phyloP scores from a whole-genome alignment of 2,329 filamentous ascomycete genomes.

The Fusarium sp. region DNA sequence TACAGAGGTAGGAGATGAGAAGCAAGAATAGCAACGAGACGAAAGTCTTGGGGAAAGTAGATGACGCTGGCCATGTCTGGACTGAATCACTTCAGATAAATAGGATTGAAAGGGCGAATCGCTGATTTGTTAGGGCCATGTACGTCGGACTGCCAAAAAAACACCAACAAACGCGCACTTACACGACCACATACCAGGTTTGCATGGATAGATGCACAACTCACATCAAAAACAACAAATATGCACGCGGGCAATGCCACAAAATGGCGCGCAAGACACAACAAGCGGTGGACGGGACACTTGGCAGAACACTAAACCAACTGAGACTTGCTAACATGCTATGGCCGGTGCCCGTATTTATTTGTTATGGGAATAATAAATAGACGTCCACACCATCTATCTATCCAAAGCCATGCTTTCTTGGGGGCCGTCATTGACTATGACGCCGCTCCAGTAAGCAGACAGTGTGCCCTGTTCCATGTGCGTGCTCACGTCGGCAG shows the following conservation, averaged over 20 bases:
- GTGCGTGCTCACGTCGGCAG: slow-evolving; percentile 19
- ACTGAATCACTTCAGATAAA: background rate
- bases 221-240: slow-evolving; percentile 29
- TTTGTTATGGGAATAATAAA: slow-evolving; percentile 5
- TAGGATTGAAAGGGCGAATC: background rate
- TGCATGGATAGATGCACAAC: slow-evolving; percentile 20
- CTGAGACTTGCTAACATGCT: background rate
- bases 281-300: slow-evolving; percentile 3
- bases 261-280: slow-evolving; percentile 23
- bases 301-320: background rate
- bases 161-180: background rate
- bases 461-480: slow-evolving; percentile 15
- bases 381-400: background rate
- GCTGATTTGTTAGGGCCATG: background rate
- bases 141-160: background rate
- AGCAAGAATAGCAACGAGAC: background rate
- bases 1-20: background rate
- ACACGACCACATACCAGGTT: background rate
- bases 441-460: slow-evolving; percentile 10
- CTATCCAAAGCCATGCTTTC: background rate
- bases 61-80: too few relatives aligned
- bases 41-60: background rate
- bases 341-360: background rate
- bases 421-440: slow-evolving; percentile 18
- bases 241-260: slow-evolving; percentile 19